A percentile compares a stretch with the other conserved stretches of the same genome.
These are phyloP conservation scores for Boletus sp. DNA, from an alignment of 768 basidiomycete species.

Conservation along the genomic window DNA sequence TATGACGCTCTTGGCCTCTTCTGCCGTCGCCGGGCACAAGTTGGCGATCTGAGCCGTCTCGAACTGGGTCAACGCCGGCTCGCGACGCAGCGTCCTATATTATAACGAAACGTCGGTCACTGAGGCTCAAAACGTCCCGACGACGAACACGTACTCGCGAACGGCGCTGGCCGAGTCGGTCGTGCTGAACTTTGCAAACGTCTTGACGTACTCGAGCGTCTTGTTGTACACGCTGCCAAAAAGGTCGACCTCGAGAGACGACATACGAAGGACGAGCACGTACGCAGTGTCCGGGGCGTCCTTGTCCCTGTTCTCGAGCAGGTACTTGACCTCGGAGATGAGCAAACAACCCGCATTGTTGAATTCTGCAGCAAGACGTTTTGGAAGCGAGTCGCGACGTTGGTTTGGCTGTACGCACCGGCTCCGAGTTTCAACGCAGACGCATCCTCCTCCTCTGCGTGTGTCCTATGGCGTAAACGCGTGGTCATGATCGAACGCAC, in stretches of 20 bases:
- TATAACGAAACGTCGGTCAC: background rate
- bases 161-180: conserved; percentile 82
- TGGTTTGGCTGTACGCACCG: conserved; percentile 38
- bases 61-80: conserved; percentile 80
- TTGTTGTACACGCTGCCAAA: conserved; percentile 81
- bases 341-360: conserved; percentile 89
- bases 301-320: conserved; percentile 84
- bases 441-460: conserved; percentile 82
- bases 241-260: background rate
- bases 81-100: conserved; percentile 70
- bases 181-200: conserved; percentile 86
- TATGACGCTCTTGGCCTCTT: conserved; percentile 89
- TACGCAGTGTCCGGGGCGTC: conserved; percentile 87
- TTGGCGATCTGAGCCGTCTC: conserved; percentile 94
- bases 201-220: conserved; percentile 88
- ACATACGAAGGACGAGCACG: conserved; percentile 21
- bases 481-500: conserved; percentile 50
- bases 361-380: conserved; percentile 57
- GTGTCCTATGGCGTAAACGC: conserved; percentile 61
- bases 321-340: conserved; percentile 89
- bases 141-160: conserved; percentile 58
- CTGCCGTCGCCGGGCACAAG: conserved; percentile 80
- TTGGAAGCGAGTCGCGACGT: background rate
- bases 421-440: conserved; percentile 79
- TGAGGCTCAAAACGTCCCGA: too few relatives aligned